Evolutionary conservation across 2,329 filamentous ascomycete genomes (phyloP), one percentile per base, ranked within the genome.

Genomic region (Aureobasidium sp.): DNA sequence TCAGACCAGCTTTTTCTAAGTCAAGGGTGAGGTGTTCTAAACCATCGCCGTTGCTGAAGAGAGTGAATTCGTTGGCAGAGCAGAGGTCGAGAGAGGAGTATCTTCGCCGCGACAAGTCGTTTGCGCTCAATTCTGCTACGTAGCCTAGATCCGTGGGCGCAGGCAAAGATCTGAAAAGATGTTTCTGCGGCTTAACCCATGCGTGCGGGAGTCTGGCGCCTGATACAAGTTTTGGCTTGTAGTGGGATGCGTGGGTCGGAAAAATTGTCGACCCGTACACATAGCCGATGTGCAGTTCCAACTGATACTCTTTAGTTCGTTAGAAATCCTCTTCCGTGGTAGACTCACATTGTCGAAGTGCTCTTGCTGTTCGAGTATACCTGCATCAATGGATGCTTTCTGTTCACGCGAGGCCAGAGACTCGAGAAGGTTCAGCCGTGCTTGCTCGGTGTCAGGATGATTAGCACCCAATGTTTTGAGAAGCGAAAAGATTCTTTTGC

Each of bases 251-350:
- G 64, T 75, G 70, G 0, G 67, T 44, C 0, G 75, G 76, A 3
- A 72, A 67, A 6, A 67, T 53, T 1, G 62, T 67, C 15, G 68
- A 66, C 2, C 75, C 75, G 63, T 79, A 78, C 0, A 78, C 70
- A 58, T 78, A 79, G 1, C 77, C 76, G 57, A 79, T 77, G 53
- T 79, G 77, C 7, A 79, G 68, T 39, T 73, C 74, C 7, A 77
- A 71, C 62, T 63, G 56, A 5, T 27, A 15, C 20, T 20, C 20
- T 20, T 20, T 20, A 20, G 20, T 20, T 20, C 20, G 20, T 20
- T 20, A 20, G 20, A 20, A 20, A 20, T 20, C 20, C 20, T 20
- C 20, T 20, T 20, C 20, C 20, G 20, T 20, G 20, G 20, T 20
- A 6, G 5, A 48, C 57, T 46, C 39, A 63, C 62, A 52, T 77